Evolutionary conservation across 176 grass and related monocot genomes (phyloP), one percentile per base, ranked within the genome.

Genomic region (Zoysia pacifica): DNA sequence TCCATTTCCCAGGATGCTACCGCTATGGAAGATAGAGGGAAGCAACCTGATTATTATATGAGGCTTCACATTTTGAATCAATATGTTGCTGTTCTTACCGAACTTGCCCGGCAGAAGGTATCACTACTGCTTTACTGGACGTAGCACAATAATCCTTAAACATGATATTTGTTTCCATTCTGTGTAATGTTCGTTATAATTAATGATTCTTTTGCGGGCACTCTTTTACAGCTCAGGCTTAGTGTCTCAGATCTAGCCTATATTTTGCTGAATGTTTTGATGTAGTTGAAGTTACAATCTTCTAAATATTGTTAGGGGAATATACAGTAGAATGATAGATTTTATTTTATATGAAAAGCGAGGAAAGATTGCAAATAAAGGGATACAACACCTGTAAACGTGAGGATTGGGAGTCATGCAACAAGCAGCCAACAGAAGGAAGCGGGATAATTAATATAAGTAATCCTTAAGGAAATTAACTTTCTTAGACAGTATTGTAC

Each of bases 21-120:
- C 54, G 63, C 18, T 75, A 47, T 59, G 69, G 92, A 94, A 65
- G 85, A 84, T 59, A 35, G 76, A 69, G 75, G 45, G 70, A 85
- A 55, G 13, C 35, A 19, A 76, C 60, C 80, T 59, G 73, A 89
- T 79, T 88, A 19, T 81, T 75, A 59, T 51, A 76, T 70, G 67
- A 91, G 86, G 70, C 51, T 94, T 89, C 81, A 82, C 36, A 59
- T 84, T 39, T 74, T 94, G 65, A 85, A 86, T 42, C 84, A 91
- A 48, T 91, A 89, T 82, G 81, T 94, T 62, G 18, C 72, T 79
- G 70, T 77, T 85, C 81, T 91, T 16, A 79, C 69, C 1, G 89
- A 91, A 82, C 81, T 94, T 51, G 83, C 92, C 69, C 73, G 67
- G 46, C 86, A 91, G 67, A 94, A 91, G 89, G 92, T 89, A 89